These are phyloP conservation scores for Pichia sp. DNA, from an alignment of 1,139 yeast genomes.

Conservation along the genomic window DNA sequence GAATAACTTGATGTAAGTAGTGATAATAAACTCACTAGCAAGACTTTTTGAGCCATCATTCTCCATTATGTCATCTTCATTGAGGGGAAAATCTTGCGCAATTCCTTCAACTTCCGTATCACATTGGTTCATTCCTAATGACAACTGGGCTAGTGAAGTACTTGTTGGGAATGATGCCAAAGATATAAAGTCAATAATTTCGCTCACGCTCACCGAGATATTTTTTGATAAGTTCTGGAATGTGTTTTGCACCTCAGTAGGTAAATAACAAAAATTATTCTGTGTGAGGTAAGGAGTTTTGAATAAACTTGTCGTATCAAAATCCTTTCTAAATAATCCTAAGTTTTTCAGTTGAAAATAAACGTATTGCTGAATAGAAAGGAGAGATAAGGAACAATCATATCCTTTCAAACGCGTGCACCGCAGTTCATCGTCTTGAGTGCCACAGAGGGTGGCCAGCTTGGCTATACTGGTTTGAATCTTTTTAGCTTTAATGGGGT, in stretches of 20 bases:
- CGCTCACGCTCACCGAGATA: background rate
- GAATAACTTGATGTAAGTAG: no score
- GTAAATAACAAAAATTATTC: background rate
- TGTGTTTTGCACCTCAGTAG: background rate
- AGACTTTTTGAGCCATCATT: no score
- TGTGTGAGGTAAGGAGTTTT: background rate
- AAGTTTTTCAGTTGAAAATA: background rate
- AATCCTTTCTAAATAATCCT: background rate
- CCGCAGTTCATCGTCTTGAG: background rate
- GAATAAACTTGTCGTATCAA: background rate
- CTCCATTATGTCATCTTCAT: no score
- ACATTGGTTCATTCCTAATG: background rate
- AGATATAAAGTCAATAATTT: slow-evolving; percentile 5
- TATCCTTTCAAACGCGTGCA: background rate
- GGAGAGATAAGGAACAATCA: background rate
- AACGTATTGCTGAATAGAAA: slow-evolving; percentile 5
- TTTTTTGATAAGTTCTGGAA: background rate
- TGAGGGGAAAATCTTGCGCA: no score
- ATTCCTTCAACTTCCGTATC: background rate
- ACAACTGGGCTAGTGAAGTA: no score
- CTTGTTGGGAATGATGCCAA: background rate
- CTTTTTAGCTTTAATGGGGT: background rate
- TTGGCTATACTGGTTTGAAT: slow-evolving; percentile 14
- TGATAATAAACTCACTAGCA: no score
- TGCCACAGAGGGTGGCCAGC: slow-evolving; percentile 3